Evolutionary conservation across 1,284 basidiomycete genomes (phyloP).

Genomic region (Cryptococcus sp.): DNA sequence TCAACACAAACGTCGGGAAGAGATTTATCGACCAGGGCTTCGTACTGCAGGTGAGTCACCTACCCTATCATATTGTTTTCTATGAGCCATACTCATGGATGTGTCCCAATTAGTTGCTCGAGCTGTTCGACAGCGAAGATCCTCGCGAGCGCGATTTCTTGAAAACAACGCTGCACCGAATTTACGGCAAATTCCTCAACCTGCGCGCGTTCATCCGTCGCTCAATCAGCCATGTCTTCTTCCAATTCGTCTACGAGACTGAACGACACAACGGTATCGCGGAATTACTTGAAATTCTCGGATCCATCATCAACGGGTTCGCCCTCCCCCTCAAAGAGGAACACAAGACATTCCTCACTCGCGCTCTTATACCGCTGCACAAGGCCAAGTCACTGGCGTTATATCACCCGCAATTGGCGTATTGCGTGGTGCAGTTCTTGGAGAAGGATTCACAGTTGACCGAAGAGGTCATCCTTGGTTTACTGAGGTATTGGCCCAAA

Average conservation of each 20-base stretch:
- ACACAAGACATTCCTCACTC: constrained; percentile 96
- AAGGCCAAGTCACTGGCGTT: constrained; percentile 96
- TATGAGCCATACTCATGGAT: not conserved
- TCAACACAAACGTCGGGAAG: constrained; percentile 98
- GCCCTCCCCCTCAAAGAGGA: constrained; percentile 98
- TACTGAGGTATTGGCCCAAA: constrained; percentile 98
- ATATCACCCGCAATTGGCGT: constrained; percentile 97
- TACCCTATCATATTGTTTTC: not conserved
- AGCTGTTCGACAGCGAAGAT: constrained; percentile 98
- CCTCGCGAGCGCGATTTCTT: constrained; percentile 98
- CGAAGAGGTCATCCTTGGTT: constrained; percentile 92
- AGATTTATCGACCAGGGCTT: constrained; percentile 97
- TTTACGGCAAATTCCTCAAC: constrained; percentile 99
- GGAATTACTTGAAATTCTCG: constrained; percentile 95
- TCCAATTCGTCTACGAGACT: constrained; percentile 98
- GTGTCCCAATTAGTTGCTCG: constrained; percentile 67
- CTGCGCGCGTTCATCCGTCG: constrained; percentile 97
- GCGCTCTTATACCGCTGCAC: constrained; percentile 94
- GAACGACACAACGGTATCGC: constrained; percentile 99
- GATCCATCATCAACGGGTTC: constrained; percentile 99
- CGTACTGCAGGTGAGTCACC: constrained; percentile 66
- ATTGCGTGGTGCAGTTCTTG: constrained; percentile 98
- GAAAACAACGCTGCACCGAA: constrained; percentile 97
- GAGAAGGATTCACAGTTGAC: constrained; percentile 94
- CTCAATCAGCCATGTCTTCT: constrained; percentile 99